phyloP scores from a whole-genome alignment of 106 monocot species.

The Dendrobium catenatum region DNA sequence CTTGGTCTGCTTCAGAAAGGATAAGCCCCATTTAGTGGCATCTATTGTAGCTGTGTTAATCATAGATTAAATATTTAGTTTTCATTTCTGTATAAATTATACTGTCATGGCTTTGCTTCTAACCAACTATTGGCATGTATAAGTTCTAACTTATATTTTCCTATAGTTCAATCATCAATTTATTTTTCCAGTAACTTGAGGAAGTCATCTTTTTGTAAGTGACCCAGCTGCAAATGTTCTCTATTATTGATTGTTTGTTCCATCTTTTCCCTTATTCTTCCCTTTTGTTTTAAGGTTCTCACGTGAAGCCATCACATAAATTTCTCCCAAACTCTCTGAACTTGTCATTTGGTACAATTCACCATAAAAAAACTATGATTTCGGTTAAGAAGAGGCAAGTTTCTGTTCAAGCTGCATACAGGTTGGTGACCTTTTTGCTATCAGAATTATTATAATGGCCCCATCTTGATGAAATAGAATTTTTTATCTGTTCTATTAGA shows the following conservation, averaged over 20 bases:
- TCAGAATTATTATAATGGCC: not conserved
- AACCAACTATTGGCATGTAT: not conserved
- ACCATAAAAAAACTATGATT: not conserved
- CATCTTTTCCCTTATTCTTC: not conserved
- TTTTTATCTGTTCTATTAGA: not conserved
- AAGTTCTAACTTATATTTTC: not conserved
- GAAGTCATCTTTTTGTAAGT: not conserved
- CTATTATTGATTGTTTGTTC: not conserved
- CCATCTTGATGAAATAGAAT: not conserved
- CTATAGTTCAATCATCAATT: not conserved
- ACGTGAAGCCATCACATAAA: not conserved
- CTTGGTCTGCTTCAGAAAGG: not conserved
- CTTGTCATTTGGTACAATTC: not conserved
- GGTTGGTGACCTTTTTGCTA: not conserved
- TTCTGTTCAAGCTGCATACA: slow-evolving; percentile 7
- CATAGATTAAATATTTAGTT: not conserved
- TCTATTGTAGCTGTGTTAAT: not conserved
- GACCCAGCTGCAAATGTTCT: not conserved
- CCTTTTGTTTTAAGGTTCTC: not conserved
- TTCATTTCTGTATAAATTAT: not conserved
- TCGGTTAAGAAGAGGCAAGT: slow-evolving; percentile 2
- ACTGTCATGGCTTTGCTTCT: not conserved
- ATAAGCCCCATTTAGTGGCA: not conserved
- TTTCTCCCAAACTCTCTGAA: not conserved
- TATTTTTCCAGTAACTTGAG: not conserved